These are phyloP conservation scores for Cymodocea nodosa DNA, from an alignment of 116 monocot genomes.

Conservation along the genomic window DNA sequence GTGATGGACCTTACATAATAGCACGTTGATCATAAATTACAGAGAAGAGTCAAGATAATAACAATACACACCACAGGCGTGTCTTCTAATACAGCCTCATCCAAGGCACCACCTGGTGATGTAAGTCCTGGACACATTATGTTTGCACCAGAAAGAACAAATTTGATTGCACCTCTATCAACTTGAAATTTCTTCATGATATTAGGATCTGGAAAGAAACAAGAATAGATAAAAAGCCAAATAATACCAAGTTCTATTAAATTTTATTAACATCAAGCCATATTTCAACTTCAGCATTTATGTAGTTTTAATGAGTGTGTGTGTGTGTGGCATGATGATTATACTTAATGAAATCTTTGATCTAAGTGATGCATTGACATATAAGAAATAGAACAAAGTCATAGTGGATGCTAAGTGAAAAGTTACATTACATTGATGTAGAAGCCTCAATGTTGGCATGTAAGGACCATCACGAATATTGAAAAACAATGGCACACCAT, in stretches of 20 bases:
- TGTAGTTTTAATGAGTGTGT: too few species aligned
- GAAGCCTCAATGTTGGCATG: slow-evolving; percentile 97
- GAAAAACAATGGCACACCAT: slow-evolving; percentile 94
- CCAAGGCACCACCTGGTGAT: slow-evolving; percentile 81
- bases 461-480: slow-evolving; percentile 97
- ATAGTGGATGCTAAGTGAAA: background rate
- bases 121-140: slow-evolving; percentile 99
- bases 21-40: too few species aligned
- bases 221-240: background rate
- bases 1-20: too few species aligned
- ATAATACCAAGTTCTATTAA: background rate
- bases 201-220: slow-evolving; percentile 57
- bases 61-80: slow-evolving; percentile 55
- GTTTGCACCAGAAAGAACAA: slow-evolving; percentile 96
- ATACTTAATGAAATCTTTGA: too few species aligned
- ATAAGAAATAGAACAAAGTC: too few species aligned
- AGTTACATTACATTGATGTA: slow-evolving; percentile 79
- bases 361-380: too few species aligned
- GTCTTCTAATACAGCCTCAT: slow-evolving; percentile 65
- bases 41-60: too few species aligned
- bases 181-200: slow-evolving; percentile 99
- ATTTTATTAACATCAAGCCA: background rate
- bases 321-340: too few species aligned
- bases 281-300: background rate
- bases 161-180: slow-evolving; percentile 90